Base-by-base conservation (phyloP, 495 filamentous ascomycete genomes). In the Corynascus novoguineensis region DNA sequence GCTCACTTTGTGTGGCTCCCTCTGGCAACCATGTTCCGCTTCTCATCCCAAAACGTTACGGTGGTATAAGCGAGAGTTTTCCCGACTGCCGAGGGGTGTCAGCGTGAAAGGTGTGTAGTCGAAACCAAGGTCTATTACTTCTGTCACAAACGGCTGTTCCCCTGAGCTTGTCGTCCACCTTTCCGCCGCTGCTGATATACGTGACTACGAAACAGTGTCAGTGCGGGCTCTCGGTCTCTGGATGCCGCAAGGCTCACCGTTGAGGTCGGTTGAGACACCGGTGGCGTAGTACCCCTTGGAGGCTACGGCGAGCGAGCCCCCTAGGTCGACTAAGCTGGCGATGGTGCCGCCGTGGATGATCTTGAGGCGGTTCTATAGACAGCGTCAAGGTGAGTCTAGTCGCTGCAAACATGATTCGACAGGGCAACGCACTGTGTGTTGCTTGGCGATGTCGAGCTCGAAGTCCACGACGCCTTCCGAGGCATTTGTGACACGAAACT, bases 1-100 rank as follows among this genome's bases (percentile, higher is more conserved):
- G 75, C 83, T 68, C 66, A 95, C 89, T 98, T 98, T 9, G 93
- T 97, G 75, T 98, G 93, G 62, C 92, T 97, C 22, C 93, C 93
- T 57, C 92, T 75, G 3, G 93, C 93, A 35, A 92, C 81, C 24
- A 96, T 61, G 29, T 96, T 81, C 11, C 87, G 84, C 58, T 88
- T 82, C n/a, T 66, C 64, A 62, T 96, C 92, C 27, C 70, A 77
- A 69, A 98, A 97, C 12, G 76, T 78, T 57, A 97, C 86, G 3
- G 77, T 85, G 1, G 93, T 98, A 64, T 83, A 98, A 14, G 93
- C 93, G 21, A 98, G 76, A 0, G 87, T 95, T 72, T 93, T 96
- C 41, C 93, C 93, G 62, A 97, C 90, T 96, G 64, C 34, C 6
- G n/a, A 4, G 1, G 1, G 22, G 25, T n/a, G 46, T 58, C 44